A percentile compares a stretch with the other conserved stretches of the same genome.
These are phyloP conservation scores for Kwoniella mangroviensis DNA, from an alignment of 768 basidiomycete genomes.

Conservation along the genomic window DNA sequence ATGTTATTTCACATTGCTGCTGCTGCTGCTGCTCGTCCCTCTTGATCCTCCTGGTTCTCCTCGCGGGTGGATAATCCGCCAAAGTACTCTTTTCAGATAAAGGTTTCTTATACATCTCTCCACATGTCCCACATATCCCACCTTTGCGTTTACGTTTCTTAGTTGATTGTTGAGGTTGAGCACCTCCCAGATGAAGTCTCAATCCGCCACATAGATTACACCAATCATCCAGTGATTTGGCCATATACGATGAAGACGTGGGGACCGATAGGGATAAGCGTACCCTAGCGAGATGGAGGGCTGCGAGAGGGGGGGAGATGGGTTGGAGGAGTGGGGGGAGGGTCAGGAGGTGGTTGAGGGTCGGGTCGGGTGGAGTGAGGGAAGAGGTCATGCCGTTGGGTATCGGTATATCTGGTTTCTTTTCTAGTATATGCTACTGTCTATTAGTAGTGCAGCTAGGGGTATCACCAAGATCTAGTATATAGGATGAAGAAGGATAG, in stretches of 20 bases:
- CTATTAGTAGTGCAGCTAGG: no score
- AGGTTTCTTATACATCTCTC: constrained; percentile 25
- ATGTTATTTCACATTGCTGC: not conserved
- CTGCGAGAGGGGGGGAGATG: constrained; percentile 40
- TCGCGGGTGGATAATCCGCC: constrained; percentile 22
- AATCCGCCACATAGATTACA: constrained; percentile 44
- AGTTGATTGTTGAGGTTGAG: not conserved
- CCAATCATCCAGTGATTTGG: constrained; percentile 20
- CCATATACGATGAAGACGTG: not conserved
- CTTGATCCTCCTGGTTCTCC: constrained; percentile 22
- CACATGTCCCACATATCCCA: constrained; percentile 35
- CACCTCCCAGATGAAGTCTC: constrained; percentile 20
- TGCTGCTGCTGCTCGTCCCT: not conserved
- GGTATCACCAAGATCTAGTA: no score
- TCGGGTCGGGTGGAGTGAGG: constrained; percentile 4
- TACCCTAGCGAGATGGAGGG: constrained; percentile 45
- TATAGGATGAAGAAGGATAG: no score
- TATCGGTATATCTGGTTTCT: not conserved
- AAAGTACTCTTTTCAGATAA: constrained; percentile 21
- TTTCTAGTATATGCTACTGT: no score
- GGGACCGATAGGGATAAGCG: constrained; percentile 30
- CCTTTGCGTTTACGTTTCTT: constrained; percentile 12
- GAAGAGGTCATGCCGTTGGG: not conserved
- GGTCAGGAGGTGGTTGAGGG: constrained; percentile 31
- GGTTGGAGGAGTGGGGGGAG: constrained; percentile 38